phyloP scores from a whole-genome alignment of 495 filamentous ascomycete genomes.

The Beverwykella pulmonaria region DNA sequence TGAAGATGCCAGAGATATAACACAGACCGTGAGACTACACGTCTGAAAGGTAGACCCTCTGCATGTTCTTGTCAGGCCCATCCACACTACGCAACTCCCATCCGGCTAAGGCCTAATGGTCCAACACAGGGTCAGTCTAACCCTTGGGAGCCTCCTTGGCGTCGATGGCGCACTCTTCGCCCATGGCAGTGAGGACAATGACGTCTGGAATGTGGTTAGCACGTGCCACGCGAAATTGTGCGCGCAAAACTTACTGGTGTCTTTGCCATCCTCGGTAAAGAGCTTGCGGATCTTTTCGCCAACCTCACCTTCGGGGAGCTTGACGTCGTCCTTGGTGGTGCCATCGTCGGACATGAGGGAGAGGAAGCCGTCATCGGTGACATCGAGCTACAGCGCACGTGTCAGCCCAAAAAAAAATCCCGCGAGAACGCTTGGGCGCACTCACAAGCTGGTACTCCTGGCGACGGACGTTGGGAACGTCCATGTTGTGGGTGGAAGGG shows the following conservation, averaged over 20 bases:
- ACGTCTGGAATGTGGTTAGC: slow-evolving; percentile 61
- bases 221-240: not conserved
- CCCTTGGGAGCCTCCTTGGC: slow-evolving; percentile 80
- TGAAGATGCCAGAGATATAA: slow-evolving; percentile 28
- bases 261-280: slow-evolving; percentile 73
- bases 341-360: slow-evolving; percentile 82
- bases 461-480: slow-evolving; percentile 89
- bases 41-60: slow-evolving; percentile 8
- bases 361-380: slow-evolving; percentile 88
- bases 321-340: slow-evolving; percentile 89
- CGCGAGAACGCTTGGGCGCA: slow-evolving; percentile 27
- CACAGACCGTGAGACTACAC: slow-evolving; percentile 16
- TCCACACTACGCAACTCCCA: slow-evolving; percentile 28
- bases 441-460: slow-evolving; percentile 92
- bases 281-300: slow-evolving; percentile 78
- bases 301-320: slow-evolving; percentile 85
- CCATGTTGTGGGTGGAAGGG: slow-evolving; percentile 99
- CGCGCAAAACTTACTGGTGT: slow-evolving; percentile 69
- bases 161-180: slow-evolving; percentile 88
- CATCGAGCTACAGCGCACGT: slow-evolving; percentile 65
- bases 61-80: slow-evolving; percentile 11
- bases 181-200: slow-evolving; percentile 91
- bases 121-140: slow-evolving; percentile 40
- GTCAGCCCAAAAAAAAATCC: slow-evolving; percentile 17
- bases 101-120: slow-evolving; percentile 23